Conservation (phyloP, 1,284 basidiomycete genomes). For the Stygiomarasmius scandens region DNA sequence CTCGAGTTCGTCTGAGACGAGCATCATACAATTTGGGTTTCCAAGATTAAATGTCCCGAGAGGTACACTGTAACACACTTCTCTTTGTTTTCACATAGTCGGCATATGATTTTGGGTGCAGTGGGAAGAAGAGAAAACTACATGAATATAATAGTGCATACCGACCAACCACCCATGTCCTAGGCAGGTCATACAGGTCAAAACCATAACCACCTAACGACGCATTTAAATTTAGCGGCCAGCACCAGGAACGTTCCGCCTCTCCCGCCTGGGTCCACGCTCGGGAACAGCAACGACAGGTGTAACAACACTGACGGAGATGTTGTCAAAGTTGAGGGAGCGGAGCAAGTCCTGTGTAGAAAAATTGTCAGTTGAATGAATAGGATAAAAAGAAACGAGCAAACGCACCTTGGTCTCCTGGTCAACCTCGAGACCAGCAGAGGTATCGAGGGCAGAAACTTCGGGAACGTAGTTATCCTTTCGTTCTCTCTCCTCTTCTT, state of each 20-base stretch:
- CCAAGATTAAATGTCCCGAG: no score
- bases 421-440: conserved; percentile 83
- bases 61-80: no score
- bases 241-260: conserved; percentile 85
- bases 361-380: not conserved
- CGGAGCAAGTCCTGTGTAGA: conserved; percentile 75
- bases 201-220: no score
- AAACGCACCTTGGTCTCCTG: conserved; percentile 85
- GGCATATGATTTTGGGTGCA: not conserved
- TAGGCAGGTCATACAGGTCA: no score
- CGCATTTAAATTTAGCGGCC: conserved; percentile 31
- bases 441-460: conserved; percentile 89
- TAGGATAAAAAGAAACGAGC: not conserved
- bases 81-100: not conserved
- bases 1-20: no score
- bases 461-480: conserved; percentile 99
- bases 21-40: no score
- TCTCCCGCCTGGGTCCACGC: conserved; percentile 73
- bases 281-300: conserved; percentile 74
- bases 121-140: not conserved
- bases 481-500: conserved; percentile 99
- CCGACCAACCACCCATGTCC: not conserved
- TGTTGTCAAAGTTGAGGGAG: conserved; percentile 89
- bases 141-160: not conserved
- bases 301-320: conserved; percentile 72